These are phyloP conservation scores for Collybiopsis luxurians DNA, from an alignment of 768 basidiomycete genomes.

Conservation along the genomic window DNA sequence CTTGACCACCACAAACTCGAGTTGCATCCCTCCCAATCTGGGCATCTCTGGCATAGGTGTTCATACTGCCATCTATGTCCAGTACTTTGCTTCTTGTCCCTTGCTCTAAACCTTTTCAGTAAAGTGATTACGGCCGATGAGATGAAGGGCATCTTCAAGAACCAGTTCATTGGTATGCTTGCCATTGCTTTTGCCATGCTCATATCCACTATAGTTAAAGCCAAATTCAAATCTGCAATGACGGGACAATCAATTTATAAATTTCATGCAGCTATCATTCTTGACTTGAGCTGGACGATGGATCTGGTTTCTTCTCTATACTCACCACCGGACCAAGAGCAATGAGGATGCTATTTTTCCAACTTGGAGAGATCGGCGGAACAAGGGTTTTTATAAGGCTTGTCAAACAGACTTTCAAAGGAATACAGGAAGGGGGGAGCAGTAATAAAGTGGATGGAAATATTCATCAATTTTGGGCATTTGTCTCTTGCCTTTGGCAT, in stretches of 20 bases:
- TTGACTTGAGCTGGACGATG: conserved; percentile 12
- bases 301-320: conserved; percentile 4
- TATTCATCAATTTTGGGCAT: neutral
- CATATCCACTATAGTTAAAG: conserved; percentile 11
- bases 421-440: neutral
- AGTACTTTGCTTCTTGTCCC: too few relatives aligned
- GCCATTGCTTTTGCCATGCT: conserved; percentile 13
- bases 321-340: neutral
- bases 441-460: too few relatives aligned
- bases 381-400: neutral
- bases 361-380: neutral
- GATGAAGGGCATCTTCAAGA: too few relatives aligned
- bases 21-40: too few relatives aligned
- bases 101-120: too few relatives aligned
- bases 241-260: neutral
- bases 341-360: too few relatives aligned
- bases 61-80: too few relatives aligned
- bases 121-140: too few relatives aligned
- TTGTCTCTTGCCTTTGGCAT: neutral
- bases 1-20: too few relatives aligned
- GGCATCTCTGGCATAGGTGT: too few relatives aligned
- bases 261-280: conserved; percentile 9
- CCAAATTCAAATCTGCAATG: neutral
- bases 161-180: too few relatives aligned
- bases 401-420: neutral